These are phyloP conservation scores for Yarrowia hollandica DNA, from an alignment of 805 yeast species.

Conservation along the genomic window DNA sequence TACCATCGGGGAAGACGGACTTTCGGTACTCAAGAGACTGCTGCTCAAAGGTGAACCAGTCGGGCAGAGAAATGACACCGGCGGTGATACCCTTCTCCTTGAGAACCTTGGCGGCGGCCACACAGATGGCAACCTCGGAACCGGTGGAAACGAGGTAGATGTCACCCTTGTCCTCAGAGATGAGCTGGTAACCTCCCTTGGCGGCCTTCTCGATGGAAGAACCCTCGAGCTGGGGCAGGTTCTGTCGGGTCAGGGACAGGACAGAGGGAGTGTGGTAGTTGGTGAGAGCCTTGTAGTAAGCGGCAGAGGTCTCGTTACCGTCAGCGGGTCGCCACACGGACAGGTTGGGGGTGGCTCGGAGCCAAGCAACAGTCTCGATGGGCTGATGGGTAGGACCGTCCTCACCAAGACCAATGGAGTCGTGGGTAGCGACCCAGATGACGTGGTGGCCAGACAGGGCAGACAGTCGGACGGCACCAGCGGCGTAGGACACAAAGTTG, in stretches of 20 bases:
- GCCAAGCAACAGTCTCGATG: slow-evolving; percentile 50
- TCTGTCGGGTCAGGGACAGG: slow-evolving; percentile 74
- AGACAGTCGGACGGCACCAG: slow-evolving; percentile 53
- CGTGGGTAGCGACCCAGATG: slow-evolving; percentile 55
- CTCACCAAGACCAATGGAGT: slow-evolving; percentile 57
- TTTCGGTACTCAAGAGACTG: slow-evolving; percentile 80
- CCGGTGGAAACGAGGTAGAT: slow-evolving; percentile 86
- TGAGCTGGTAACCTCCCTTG: slow-evolving; percentile 89
- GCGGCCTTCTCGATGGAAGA: slow-evolving; percentile 87
- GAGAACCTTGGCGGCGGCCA: slow-evolving; percentile 78
- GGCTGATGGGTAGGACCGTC: slow-evolving; percentile 61
- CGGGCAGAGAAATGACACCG: slow-evolving; percentile 89
- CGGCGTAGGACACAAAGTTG: slow-evolving; percentile 71
- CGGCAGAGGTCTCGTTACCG: slow-evolving; percentile 51
- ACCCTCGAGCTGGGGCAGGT: slow-evolving; percentile 86
- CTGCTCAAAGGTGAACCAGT: slow-evolving; percentile 81
- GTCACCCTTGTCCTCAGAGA: slow-evolving; percentile 60
- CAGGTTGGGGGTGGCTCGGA: slow-evolving; percentile 52
- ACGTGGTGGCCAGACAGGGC: slow-evolving; percentile 49
- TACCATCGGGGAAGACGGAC: slow-evolving; percentile 90
- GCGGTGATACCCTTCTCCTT: slow-evolving; percentile 65
- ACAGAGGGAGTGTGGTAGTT: slow-evolving; percentile 62
- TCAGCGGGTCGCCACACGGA: slow-evolving; percentile 54
- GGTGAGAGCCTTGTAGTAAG: slow-evolving; percentile 58
- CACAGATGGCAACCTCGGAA: slow-evolving; percentile 84